These are phyloP conservation scores for Adansonia grandidieri DNA, from an alignment of 441 rosid genomes.

Conservation along the genomic window DNA sequence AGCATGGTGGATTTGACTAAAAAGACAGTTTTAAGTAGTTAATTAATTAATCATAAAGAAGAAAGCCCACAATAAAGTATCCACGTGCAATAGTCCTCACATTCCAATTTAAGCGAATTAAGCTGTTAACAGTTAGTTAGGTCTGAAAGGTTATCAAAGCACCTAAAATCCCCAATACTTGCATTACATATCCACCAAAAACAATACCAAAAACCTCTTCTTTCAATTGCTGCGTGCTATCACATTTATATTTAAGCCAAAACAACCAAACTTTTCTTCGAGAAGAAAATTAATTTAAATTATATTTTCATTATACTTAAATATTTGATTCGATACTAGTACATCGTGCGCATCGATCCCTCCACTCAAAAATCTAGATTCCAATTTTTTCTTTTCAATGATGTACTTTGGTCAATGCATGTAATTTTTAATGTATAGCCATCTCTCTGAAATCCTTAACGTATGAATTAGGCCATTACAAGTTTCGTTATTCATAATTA, in stretches of 20 bases:
- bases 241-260: background rate
- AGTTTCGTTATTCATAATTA: background rate
- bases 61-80: too few species aligned
- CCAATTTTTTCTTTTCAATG: background rate
- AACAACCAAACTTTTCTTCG: too few species aligned
- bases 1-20: background rate
- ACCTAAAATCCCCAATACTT: slow-evolving; percentile 24
- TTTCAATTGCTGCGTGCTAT: background rate
- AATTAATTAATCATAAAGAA: background rate
- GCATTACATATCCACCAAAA: slow-evolving; percentile 20
- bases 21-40: background rate
- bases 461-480: too few species aligned
- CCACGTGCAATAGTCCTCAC: too few species aligned
- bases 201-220: slow-evolving; percentile 16
- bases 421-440: too few species aligned
- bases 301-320: too few species aligned
- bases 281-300: too few species aligned
- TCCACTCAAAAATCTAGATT: too few species aligned
- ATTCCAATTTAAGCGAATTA: background rate
- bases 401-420: background rate
- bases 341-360: too few species aligned
- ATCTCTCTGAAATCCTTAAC: too few species aligned
- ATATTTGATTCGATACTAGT: too few species aligned
- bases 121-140: slow-evolving; percentile 37
- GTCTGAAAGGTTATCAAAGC: slow-evolving; percentile 47